Evolutionary conservation across 495 filamentous ascomycete species (phyloP), one percentile per base, ranked within the genome.

Genomic region (Cenococcum geophilum): DNA sequence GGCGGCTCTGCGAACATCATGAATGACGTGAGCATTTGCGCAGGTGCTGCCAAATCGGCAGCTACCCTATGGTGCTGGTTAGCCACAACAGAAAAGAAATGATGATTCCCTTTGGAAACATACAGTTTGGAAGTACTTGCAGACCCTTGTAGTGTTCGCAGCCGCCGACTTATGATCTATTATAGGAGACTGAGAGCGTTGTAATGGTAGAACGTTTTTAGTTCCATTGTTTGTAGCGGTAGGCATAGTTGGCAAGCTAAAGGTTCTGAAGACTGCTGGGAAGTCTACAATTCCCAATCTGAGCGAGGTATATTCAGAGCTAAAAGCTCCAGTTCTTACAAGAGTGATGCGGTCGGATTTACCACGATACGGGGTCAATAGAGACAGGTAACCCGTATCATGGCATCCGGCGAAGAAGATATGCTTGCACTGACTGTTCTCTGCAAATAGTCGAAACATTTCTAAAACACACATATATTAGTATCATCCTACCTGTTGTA

Each of bases 341-440:
- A 86, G 75, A 6, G 82, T 83, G 54, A 86, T 77, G 22, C 78
- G 76, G 12, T 72, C 68, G 20, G 50, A 20, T 54, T 64, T 22
- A 42, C 68, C 45, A 55, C 50, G 45, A 40, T 80, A 82, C 14
- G 78, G 80, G 12, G 79, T 79, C 14, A 88, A 64, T 40, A 82
- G 71, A 14, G 79, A 77, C 18, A 81, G 70, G 71, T 86, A 87
- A 36, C 79, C 79, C 14, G 74, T 75, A 60, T 88, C 83, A 57
- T 87, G 83, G 62, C 83, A 87, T 37, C 78, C 80, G 8, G 81
- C 84, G 56, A 84, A 84, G 65, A 82, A 81, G 37, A 88, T 82
- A 70, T 87, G 83, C 55, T 81, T 83, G 76, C 85, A 88, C 64
- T 86, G 81, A 51, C 77, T 73, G 57, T 83, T 82, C 25, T 84